Evolutionary conservation across 2,329 filamentous ascomycete species (phyloP).

Genomic region (Botrytis hyacinthi): DNA sequence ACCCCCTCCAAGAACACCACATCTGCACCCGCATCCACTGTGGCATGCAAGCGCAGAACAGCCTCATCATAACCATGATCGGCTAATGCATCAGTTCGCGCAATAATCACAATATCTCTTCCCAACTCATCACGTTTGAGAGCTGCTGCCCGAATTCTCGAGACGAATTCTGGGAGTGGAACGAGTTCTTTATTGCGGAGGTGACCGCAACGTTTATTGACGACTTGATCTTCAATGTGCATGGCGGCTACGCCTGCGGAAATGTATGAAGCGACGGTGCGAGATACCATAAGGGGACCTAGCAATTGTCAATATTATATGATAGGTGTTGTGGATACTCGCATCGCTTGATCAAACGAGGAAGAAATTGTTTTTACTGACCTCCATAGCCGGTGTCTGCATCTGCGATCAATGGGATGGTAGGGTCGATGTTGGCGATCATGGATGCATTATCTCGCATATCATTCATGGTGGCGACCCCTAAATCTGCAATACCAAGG

Average conservation of each 20-base stretch:
- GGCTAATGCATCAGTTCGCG: constrained; percentile 61
- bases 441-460: constrained; percentile 54
- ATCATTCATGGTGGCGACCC: constrained; percentile 50
- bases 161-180: constrained; percentile 40
- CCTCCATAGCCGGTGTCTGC: constrained; percentile 54
- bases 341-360: not conserved
- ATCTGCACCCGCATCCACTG: constrained; percentile 56
- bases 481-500: constrained; percentile 50
- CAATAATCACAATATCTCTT: constrained; percentile 58
- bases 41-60: constrained; percentile 49
- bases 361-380: not conserved
- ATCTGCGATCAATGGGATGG: constrained; percentile 50
- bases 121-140: constrained; percentile 48
- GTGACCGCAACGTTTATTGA: constrained; percentile 65
- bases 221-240: constrained; percentile 63
- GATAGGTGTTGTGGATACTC: not conserved
- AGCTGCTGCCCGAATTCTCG: constrained; percentile 54
- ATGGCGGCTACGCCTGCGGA: constrained; percentile 54
- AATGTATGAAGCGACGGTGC: constrained; percentile 39
- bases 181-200: constrained; percentile 59
- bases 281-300: constrained; percentile 44
- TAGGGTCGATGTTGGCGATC: constrained; percentile 50
- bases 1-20: constrained; percentile 61
- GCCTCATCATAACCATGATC: constrained; percentile 56
- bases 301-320: not conserved